Base-by-base conservation (phyloP, 805 yeast species). In the Teunomyces tritomae region DNA sequence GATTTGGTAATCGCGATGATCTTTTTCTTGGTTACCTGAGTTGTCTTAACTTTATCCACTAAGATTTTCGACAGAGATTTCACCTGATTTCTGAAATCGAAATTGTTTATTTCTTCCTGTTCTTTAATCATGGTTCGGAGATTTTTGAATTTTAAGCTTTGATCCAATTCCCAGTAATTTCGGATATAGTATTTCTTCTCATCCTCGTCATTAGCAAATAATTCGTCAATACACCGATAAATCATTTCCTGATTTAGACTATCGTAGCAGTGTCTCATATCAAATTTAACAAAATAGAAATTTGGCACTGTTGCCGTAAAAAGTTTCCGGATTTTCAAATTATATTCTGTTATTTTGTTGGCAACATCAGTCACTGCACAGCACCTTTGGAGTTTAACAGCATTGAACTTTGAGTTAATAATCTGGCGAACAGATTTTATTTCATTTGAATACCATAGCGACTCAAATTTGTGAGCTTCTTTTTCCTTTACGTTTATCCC, bases 211-310 rank as follows among this genome's bases (percentile, higher is more conserved):
- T 43, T 48, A 5, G 46, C 63, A 43, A 66, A 67, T 51, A 73
- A 60, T 26, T 56, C 45, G 1, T 58, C 54, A 1, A 79, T 53
- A 27, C 73, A 58, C 3, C 62, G 52, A 1, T 73, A 46, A 2
- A 79, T 68, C 48, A 71, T 72, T 0, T 57, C 53, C 40, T 77
- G 78, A 11, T 87, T 83, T 13, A 90, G 68, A 2, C 82, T 78
- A 57, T 92, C 97, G 61, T 82, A 91, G 47, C 96, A 89, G 3
- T 83, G 76, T 47, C 74, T 76, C 52, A 87, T 81, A 61, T 91
- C 98, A 62, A 89, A 86, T 54, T 87, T 88, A 24, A 86, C 69
- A 11, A 78, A 78, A 57, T 70, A 78, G 0, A 83, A 52, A 1
- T 53, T 43, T 0, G 80, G 80, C 3, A 74, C 11, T 8, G 8